Evolutionary conservation across 2,329 filamentous ascomycete species (phyloP).

Genomic region (Lachnellula cervina): DNA sequence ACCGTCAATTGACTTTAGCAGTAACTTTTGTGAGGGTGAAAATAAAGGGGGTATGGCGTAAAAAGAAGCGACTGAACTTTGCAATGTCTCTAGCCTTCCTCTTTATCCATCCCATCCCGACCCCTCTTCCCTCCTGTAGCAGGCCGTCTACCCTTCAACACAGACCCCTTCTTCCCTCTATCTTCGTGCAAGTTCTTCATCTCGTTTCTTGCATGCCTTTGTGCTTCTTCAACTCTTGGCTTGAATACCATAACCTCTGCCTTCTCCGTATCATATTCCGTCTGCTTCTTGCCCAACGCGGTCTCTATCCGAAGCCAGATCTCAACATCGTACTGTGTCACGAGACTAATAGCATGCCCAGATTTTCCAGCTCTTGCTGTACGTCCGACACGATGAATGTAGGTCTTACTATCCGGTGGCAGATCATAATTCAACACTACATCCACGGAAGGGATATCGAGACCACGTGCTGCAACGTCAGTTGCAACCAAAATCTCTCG

Average conservation of each 20-base stretch:
- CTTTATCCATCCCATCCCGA: conserved; percentile 41
- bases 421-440: conserved; percentile 83
- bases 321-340: conserved; percentile 85
- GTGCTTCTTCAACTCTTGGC: conserved; percentile 74
- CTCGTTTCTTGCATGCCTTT: conserved; percentile 70
- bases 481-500: conserved; percentile 87
- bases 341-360: conserved; percentile 73
- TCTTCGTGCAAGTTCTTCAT: conserved; percentile 77
- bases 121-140: conserved; percentile 43
- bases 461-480: conserved; percentile 86
- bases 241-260: conserved; percentile 83
- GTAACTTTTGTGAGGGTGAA: too few relatives aligned
- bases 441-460: conserved; percentile 91
- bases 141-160: conserved; percentile 46
- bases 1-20: too few relatives aligned
- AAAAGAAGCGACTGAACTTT: too few relatives aligned
- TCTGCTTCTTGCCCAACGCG: conserved; percentile 71
- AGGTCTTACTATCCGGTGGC: conserved; percentile 81
- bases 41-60: not conserved
- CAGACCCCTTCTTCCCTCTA: conserved; percentile 45
- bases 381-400: conserved; percentile 83
- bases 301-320: conserved; percentile 77
- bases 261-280: conserved; percentile 64
- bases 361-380: conserved; percentile 83
- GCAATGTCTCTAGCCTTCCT: conserved; percentile 27